These are phyloP conservation scores for Perkinsus chesapeaki DNA, from an alignment of 169 alveolate genomes.

Conservation along the genomic window DNA sequence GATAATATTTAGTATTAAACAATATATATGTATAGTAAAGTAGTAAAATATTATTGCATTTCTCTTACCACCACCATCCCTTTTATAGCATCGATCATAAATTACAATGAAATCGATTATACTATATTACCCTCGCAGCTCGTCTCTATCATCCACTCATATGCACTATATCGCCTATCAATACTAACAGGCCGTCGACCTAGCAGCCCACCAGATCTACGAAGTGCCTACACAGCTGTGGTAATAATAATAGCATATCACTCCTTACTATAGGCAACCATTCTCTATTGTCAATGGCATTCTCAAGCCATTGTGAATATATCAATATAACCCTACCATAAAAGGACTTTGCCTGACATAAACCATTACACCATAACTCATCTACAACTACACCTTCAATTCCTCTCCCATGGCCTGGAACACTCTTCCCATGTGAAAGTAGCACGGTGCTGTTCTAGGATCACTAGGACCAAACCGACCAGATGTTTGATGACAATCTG, in stretches of 20 bases:
- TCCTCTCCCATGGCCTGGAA: neutral
- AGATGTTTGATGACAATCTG: neutral
- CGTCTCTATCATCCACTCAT: no score
- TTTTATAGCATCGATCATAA: no score
- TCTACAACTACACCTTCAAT: neutral
- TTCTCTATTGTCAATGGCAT: neutral
- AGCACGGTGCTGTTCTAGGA: neutral
- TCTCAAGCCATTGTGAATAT: neutral
- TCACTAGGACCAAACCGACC: neutral
- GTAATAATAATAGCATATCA: neutral
- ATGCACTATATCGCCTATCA: no score
- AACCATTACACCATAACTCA: neutral
- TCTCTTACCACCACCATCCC: no score
- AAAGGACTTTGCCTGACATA: neutral
- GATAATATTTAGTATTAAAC: no score
- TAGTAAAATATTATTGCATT: no score
- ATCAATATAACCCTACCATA: neutral
- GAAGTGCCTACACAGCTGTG: neutral
- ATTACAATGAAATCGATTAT: no score
- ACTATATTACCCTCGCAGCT: no score
- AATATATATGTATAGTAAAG: no score
- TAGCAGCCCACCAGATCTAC: no score
- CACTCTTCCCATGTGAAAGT: neutral
- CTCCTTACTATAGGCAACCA: neutral
- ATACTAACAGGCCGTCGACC: no score